These are phyloP conservation scores for Citrus australasica DNA, from an alignment of 345 rosid species.

Conservation along the genomic window DNA sequence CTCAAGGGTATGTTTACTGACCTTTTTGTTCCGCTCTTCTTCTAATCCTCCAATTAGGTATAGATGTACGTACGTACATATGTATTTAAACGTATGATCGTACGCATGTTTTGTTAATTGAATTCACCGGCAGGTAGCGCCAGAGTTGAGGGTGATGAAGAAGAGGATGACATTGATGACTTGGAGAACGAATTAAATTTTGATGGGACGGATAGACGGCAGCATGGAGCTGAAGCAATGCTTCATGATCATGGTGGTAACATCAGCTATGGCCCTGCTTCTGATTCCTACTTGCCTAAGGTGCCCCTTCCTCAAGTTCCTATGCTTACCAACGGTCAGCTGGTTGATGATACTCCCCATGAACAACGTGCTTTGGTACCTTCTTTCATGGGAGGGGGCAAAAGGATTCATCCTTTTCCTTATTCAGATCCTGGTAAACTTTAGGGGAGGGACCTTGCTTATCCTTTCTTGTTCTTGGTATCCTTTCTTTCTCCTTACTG, in stretches of 20 bases:
- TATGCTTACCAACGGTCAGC: constrained; percentile 37
- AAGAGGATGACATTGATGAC: constrained; percentile 79
- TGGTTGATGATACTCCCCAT: constrained; percentile 38
- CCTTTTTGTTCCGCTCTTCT: background rate
- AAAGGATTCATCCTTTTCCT: constrained; percentile 33
- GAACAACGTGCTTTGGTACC: constrained; percentile 51
- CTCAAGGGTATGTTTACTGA: constrained; percentile 35
- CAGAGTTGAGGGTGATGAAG: constrained; percentile 84
- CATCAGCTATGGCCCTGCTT: constrained; percentile 20
- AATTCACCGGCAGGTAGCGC: constrained; percentile 43
- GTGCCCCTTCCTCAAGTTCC: constrained; percentile 24
- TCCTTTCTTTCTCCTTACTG: background rate
- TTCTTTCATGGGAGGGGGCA: constrained; percentile 29
- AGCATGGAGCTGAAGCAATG: constrained; percentile 22
- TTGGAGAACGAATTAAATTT: constrained; percentile 70
- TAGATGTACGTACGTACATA: too few relatives aligned
- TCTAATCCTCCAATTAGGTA: background rate
- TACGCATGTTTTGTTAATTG: background rate
- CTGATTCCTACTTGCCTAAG: constrained; percentile 25
- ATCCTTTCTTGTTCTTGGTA: background rate
- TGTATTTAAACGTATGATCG: too few relatives aligned
- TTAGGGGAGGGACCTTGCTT: background rate
- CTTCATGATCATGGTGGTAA: constrained; percentile 16
- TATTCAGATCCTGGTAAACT: constrained; percentile 27
- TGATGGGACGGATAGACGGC: constrained; percentile 23